These are phyloP conservation scores for Solanum ossicruentum DNA, from an alignment of 257 asterid genomes.

Conservation along the genomic window DNA sequence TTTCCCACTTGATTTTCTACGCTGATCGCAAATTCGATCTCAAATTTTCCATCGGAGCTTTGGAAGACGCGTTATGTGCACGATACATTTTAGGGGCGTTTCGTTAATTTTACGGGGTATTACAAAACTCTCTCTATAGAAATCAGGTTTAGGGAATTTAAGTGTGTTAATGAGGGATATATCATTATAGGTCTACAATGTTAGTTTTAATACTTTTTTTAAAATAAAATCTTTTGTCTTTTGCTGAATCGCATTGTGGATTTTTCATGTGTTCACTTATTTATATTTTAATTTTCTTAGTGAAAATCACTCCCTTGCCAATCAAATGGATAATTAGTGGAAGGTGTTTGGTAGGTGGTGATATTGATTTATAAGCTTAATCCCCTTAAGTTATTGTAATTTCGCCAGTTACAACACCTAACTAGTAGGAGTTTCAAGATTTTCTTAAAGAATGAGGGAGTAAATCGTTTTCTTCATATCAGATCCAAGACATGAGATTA, in stretches of 20 bases:
- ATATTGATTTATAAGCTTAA: not conserved
- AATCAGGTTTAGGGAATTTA: not conserved
- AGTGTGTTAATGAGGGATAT: not conserved
- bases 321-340: not conserved
- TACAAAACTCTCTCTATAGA: not conserved
- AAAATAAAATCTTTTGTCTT: too few species aligned
- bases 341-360: not conserved
- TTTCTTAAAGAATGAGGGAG: too few species aligned
- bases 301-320: not conserved
- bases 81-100: too few species aligned
- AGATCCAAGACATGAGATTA: not conserved
- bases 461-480: not conserved
- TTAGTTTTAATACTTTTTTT: not conserved
- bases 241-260: too few species aligned
- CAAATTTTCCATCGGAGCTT: too few species aligned
- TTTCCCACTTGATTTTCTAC: too few species aligned
- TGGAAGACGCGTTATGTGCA: too few species aligned
- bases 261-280: not conserved
- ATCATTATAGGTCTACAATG: not conserved
- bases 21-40: too few species aligned
- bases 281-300: not conserved
- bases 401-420: not conserved
- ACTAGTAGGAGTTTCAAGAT: not conserved
- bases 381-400: not conserved
- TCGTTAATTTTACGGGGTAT: too few species aligned